Evolutionary conservation across 23 red algal species (phyloP).

Genomic region (Agarophyton chilense): DNA sequence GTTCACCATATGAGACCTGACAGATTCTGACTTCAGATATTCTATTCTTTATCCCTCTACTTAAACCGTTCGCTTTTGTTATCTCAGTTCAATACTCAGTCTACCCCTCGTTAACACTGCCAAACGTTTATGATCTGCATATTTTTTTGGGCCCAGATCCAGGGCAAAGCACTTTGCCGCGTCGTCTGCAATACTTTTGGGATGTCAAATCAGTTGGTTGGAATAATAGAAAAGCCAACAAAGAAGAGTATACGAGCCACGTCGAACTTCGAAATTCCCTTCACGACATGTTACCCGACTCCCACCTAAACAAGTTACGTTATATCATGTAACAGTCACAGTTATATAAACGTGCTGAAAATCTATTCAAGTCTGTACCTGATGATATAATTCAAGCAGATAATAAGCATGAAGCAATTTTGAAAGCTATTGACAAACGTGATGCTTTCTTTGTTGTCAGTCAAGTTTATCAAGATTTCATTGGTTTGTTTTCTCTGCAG

Average conservation of each 20-base stretch:
- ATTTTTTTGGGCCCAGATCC: too few relatives aligned
- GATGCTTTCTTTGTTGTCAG: background rate
- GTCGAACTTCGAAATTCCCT: background rate
- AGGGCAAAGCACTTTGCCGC: background rate
- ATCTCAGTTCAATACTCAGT: too few relatives aligned
- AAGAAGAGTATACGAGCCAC: background rate
- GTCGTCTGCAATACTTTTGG: background rate
- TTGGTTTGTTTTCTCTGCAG: background rate
- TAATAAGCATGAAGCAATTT: background rate
- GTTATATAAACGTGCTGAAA: background rate
- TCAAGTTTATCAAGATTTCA: slow-evolving; percentile 1
- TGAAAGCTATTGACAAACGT: background rate
- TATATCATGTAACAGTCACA: background rate
- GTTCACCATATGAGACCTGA: too few relatives aligned
- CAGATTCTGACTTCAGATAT: too few relatives aligned
- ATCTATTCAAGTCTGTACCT: background rate
- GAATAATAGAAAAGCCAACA: background rate
- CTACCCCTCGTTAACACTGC: too few relatives aligned
- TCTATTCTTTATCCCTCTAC: too few relatives aligned
- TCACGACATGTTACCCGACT: slow-evolving; percentile 9
- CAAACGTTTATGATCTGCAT: too few relatives aligned
- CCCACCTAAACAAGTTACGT: background rate
- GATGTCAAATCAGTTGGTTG: background rate
- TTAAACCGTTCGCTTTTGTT: too few relatives aligned
- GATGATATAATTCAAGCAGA: background rate